These are phyloP conservation scores for Phanerochaete carnosa DNA, from an alignment of 768 basidiomycete species.

Conservation along the genomic window DNA sequence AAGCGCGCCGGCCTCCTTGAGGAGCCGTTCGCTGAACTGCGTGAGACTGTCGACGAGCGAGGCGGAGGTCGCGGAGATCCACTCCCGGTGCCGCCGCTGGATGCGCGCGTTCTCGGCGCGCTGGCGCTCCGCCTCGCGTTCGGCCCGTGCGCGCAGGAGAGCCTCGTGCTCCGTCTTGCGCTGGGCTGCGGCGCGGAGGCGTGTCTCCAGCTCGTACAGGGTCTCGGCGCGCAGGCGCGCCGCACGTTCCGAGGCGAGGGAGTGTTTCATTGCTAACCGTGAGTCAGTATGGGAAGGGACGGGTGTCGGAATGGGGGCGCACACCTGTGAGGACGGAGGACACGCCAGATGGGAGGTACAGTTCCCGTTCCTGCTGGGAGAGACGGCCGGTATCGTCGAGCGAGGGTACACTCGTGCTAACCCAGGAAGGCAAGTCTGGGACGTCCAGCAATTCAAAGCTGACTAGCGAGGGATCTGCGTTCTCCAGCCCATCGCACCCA, in stretches of 20 bases:
- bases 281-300: not conserved
- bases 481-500: not conserved
- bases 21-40: not conserved
- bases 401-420: constrained; percentile 17
- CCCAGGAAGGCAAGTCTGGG: constrained; percentile 32
- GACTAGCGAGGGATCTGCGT: not conserved
- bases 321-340: not conserved
- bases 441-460: constrained; percentile 34
- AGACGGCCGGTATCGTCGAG: not conserved
- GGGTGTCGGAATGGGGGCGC: not conserved
- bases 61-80: not conserved
- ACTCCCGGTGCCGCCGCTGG: not conserved
- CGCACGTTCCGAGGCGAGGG: constrained; percentile 27
- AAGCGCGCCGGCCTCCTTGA: not conserved
- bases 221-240: constrained; percentile 34
- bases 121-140: constrained; percentile 14
- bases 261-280: constrained; percentile 30
- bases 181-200: constrained; percentile 30
- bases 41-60: constrained; percentile 14
- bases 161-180: constrained; percentile 15
- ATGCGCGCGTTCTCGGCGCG: constrained; percentile 12
- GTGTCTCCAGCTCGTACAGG: constrained; percentile 28
- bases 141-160: constrained; percentile 14
- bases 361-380: not conserved
- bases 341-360: constrained; percentile 33